Base-by-base conservation (phyloP, 805 yeast species). In the Candida ulmi region DNA sequence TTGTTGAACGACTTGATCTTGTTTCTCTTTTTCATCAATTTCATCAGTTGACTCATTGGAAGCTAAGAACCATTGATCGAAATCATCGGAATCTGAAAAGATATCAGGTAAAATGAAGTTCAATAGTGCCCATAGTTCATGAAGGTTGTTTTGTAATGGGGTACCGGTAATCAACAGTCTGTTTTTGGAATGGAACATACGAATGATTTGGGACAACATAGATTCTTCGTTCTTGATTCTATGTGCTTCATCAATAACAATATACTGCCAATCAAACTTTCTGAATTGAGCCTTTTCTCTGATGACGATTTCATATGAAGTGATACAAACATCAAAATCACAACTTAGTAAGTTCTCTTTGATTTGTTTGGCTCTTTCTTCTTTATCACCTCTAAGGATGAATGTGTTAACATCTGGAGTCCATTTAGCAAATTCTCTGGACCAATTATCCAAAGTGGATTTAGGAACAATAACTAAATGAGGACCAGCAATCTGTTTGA, bases 161-260 rank as follows among this genome's bases (percentile, higher is more conserved):
- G 93, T 84, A 60, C 93, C 93, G 0, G 93, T 84, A 39, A 84
- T 83, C 41, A 84, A 65, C 43, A 84, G 62, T 52, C 93, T 69
- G 56, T 82, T 81, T 36, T 71, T 74, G 1, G 88, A 80, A 46
- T 80, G 78, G 54, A 83, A 82, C 64, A 81, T 69, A 52, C 93
- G 67, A 35, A 83, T 77, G 38, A 83, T 84, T 53, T 83, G 91
- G 0, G 88, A 80, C 34, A 83, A 61, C 58, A 80, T 61, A 6
- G 58, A 54, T 33, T 54, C 58, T 30, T 84, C 93, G 56, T 84
- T 84, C 52, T 84, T 84, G 48, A 84, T 78, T 63, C 93, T 69
- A 57, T 84, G 95, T 4, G 91, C 93, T 61, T 84, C 95, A 60
- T 84, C 95, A 45, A 84, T 80, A 17, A 83, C 69, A 36, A 84